Conservation (phyloP, 176 grass and related monocot genomes). For the Paspalum vaginatum region DNA sequence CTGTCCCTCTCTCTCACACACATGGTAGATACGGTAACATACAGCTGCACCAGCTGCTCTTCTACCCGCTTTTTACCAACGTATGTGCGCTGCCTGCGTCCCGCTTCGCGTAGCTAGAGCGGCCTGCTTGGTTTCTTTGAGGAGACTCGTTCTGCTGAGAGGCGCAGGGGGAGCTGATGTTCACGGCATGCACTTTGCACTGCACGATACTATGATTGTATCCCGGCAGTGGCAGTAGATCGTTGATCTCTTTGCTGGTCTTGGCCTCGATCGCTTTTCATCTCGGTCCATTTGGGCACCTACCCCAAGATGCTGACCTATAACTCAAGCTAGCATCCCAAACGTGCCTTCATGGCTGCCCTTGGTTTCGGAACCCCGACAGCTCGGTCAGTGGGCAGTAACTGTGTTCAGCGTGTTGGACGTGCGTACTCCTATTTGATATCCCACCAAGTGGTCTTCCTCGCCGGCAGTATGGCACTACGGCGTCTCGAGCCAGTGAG, state of each 20-base stretch:
- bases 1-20: neutral
- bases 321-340: constrained; percentile 4
- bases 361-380: constrained; percentile 1
- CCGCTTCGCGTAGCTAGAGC: neutral
- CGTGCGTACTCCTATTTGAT: no score
- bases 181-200: neutral
- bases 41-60: neutral
- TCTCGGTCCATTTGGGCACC: neutral
- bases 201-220: constrained; percentile 30
- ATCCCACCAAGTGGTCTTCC: neutral
- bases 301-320: constrained; percentile 20
- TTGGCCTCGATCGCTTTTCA: constrained; percentile 2
- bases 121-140: constrained; percentile 20
- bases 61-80: neutral
- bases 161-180: constrained; percentile 11
- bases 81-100: neutral
- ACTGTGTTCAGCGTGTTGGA: no score
- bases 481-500: neutral
- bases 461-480: neutral
- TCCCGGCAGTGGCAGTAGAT: neutral
- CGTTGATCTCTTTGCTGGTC: constrained; percentile 6
- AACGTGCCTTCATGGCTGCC: constrained; percentile 17
- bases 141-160: constrained; percentile 1
- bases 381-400: constrained; percentile 11
- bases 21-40: neutral